These are phyloP conservation scores for Flagelloscypha sp. DNA, from an alignment of 768 basidiomycete genomes.

Conservation along the genomic window DNA sequence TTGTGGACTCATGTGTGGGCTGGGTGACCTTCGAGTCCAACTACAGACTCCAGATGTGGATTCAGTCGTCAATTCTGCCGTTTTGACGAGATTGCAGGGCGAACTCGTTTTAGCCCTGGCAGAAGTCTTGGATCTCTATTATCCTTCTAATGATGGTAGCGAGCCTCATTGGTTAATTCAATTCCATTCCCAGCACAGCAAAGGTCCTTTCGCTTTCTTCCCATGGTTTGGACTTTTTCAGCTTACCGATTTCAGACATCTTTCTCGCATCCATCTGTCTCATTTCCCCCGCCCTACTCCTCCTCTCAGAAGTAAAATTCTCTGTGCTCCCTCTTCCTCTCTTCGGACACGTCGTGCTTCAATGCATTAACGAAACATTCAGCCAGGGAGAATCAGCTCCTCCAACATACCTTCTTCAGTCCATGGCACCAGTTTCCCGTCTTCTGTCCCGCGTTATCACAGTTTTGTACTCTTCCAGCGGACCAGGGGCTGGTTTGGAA, in stretches of 20 bases:
- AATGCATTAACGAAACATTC: conserved; percentile 1
- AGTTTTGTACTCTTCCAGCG: conserved; percentile 21
- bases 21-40: conserved; percentile 42
- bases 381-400: conserved; percentile 26
- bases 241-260: too few relatives aligned
- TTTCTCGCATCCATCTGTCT: too few relatives aligned
- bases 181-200: conserved; percentile 2
- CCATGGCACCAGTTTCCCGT: conserved; percentile 46
- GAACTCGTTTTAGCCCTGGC: conserved; percentile 64
- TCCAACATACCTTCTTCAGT: conserved; percentile 50
- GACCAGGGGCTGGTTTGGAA: conserved; percentile 13
- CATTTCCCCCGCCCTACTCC: conserved; percentile 51
- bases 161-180: neutral
- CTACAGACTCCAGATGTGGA: conserved; percentile 17
- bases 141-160: conserved; percentile 10
- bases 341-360: conserved; percentile 17
- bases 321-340: conserved; percentile 52
- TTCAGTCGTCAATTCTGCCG: conserved; percentile 19
- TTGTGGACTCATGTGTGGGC: conserved; percentile 55
- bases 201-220: conserved; percentile 21
- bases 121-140: conserved; percentile 62
- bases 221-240: conserved; percentile 46
- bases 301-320: conserved; percentile 46
- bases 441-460: conserved; percentile 26
- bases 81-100: conserved; percentile 45